Conservation (phyloP, 768 basidiomycete genomes). For the Termitomyces heimii region DNA sequence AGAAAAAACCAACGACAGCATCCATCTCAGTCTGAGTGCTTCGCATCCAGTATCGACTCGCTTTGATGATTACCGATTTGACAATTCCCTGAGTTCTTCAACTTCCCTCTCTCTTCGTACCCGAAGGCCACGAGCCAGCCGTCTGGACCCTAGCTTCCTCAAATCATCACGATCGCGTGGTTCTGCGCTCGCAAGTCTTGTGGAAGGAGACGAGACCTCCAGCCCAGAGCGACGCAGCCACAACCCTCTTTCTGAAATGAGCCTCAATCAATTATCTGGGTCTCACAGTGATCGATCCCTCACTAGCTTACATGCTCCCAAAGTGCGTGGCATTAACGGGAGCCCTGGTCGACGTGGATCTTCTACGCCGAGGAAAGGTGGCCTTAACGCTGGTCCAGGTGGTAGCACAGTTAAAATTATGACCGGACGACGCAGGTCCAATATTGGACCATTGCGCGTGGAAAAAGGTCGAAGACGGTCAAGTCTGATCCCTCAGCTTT, state of each 20-base stretch:
- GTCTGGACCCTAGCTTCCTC: slow-evolving; percentile 66
- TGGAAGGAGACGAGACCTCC: slow-evolving; percentile 63
- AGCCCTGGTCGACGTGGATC: slow-evolving; percentile 50
- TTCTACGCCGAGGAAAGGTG: slow-evolving; percentile 32
- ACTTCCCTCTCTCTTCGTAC: slow-evolving; percentile 19
- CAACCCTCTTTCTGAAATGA: slow-evolving; percentile 60
- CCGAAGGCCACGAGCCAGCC: slow-evolving; percentile 56
- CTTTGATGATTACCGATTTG: slow-evolving; percentile 3
- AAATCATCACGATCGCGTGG: slow-evolving; percentile 38
- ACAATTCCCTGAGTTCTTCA: slow-evolving; percentile 17
- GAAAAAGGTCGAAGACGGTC: slow-evolving; percentile 74
- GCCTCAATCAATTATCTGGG: slow-evolving; percentile 44
- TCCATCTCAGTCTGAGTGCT: slow-evolving; percentile 48
- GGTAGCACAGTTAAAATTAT: slow-evolving; percentile 12
- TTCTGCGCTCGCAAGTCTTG: slow-evolving; percentile 54
- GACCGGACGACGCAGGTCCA: slow-evolving; percentile 59
- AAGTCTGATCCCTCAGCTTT: slow-evolving; percentile 72
- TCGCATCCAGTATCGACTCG: slow-evolving; percentile 31
- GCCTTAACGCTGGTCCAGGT: slow-evolving; percentile 5
- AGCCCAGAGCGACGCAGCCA: slow-evolving; percentile 26
- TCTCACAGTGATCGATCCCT: slow-evolving; percentile 19
- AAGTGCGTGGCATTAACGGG: slow-evolving; percentile 24
- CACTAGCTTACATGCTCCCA: slow-evolving; percentile 29
- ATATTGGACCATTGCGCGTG: slow-evolving; percentile 67
- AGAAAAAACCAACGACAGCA: slow-evolving; percentile 66